These are phyloP conservation scores for Rosa hybrid DNA, from an alignment of 331 rosid genomes.

Conservation along the genomic window DNA sequence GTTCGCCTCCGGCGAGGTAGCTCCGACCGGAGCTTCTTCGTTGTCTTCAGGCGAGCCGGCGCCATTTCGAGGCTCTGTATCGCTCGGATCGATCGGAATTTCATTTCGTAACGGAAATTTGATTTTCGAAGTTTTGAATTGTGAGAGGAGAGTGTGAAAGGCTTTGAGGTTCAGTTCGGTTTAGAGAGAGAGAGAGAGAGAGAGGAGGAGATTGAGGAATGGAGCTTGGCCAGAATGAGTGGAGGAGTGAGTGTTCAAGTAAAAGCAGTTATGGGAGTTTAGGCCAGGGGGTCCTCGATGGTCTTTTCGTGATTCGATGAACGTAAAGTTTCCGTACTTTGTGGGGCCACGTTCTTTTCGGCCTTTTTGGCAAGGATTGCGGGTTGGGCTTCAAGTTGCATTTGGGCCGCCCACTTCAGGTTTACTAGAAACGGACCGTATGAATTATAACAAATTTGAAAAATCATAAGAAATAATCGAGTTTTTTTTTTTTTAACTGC, in stretches of 20 bases:
- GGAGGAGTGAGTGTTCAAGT: background rate
- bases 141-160: background rate
- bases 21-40: constrained; percentile 77
- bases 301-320: background rate
- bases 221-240: background rate
- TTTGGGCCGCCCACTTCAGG: background rate
- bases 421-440: background rate
- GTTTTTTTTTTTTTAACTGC: too few species aligned
- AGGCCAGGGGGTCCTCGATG: constrained; percentile 5
- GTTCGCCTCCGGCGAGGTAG: constrained; percentile 57
- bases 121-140: background rate
- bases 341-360: background rate
- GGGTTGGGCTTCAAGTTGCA: background rate
- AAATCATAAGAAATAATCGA: too few species aligned
- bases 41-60: constrained; percentile 28
- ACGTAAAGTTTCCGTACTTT: background rate
- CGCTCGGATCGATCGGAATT: constrained; percentile 27
- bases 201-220: background rate
- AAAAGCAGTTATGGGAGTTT: constrained; percentile 54
- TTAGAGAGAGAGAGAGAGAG: background rate
- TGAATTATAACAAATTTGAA: too few species aligned
- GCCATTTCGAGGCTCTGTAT: constrained; percentile 41
- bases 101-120: constrained; percentile 27
- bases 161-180: constrained; percentile 18
- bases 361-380: background rate